phyloP scores from a whole-genome alignment of 345 rosid genomes.

The Eucalyptus fibrosa region DNA sequence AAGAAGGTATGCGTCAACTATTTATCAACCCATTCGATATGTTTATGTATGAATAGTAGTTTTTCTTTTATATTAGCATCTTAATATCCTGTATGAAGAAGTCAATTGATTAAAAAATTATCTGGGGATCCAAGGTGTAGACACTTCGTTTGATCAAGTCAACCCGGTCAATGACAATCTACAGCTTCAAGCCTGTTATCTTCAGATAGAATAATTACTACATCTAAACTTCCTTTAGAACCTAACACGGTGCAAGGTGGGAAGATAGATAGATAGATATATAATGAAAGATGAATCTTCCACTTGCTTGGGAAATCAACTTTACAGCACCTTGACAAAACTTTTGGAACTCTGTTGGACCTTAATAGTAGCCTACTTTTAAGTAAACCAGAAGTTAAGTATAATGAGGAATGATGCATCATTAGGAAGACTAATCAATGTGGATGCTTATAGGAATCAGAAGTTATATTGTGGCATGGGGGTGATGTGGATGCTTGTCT shows the following conservation, averaged over 20 bases:
- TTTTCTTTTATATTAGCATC: not conserved
- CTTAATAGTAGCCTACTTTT: not conserved
- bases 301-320: not conserved
- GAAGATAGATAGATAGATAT: not conserved
- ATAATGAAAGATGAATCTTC: not conserved
- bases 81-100: not conserved
- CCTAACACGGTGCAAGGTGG: not conserved
- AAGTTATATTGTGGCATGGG: not conserved
- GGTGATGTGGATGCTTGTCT: not conserved
- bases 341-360: not conserved
- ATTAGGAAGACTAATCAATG: not conserved
- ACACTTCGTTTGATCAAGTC: not conserved
- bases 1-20: slow-evolving; percentile 49
- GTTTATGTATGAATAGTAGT: not conserved
- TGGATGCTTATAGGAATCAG: not conserved
- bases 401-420: not conserved
- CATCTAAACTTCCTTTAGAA: not conserved
- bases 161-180: not conserved
- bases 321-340: not conserved
- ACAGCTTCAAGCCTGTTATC: not conserved
- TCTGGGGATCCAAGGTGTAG: not conserved
- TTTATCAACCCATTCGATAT: not conserved
- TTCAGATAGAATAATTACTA: not conserved
- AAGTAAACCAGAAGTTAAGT: not conserved
- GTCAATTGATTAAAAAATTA: not conserved